Base-by-base conservation (phyloP, 2,329 filamentous ascomycete genomes). In the Aspergillus quadrilineatus region DNA sequence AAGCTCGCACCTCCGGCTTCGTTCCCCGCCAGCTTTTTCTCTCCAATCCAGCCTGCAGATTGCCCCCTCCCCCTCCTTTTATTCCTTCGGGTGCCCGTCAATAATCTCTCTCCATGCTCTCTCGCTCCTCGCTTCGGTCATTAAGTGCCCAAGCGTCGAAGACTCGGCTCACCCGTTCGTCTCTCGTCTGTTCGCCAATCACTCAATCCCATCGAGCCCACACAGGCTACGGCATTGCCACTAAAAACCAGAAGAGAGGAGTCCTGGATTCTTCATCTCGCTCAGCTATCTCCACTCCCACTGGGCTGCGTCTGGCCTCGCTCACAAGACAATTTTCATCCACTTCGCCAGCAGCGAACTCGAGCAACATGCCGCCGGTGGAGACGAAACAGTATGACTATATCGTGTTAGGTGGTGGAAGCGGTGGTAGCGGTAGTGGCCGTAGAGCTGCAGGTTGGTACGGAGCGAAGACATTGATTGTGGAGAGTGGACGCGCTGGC, bases 321-420 rank as follows among this genome's bases (percentile, higher is more conserved):
- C 61, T 79, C 15, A 68, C 75, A 4, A 68, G 72, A 55, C 77
- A 79, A 47, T 74, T 79, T 56, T 70, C 73, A 28, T 69, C 68
- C 6, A 68, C 68, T 9, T 56, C 69, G 12, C 45, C 51, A 4
- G 30, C 50, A 4, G 39, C 60, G n/a, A 59, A 64, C n/a, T 68
- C 69, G 32, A 68, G 59, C 53, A 67, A 58, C 53, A 80, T 80
- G 79, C 73, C 78, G 57, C 79, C 80, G 26, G 71, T 77, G 6
- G 69, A 73, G 39, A 68, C 73, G 26, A 75, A 78, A 58, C 73
- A 77, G 56, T 82, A 81, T 65, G 81, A 83, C 64, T 83, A 81
- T 62, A 80, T 83, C 55, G 79, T 83, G 56, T 76, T 82, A 62
- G 80, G 81, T 55, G 80, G 80, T 63, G 80, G 81, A 49, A 80